Base-by-base conservation (phyloP, 192 early-diverging fungal species). In the Radiomyces spectabilis region DNA sequence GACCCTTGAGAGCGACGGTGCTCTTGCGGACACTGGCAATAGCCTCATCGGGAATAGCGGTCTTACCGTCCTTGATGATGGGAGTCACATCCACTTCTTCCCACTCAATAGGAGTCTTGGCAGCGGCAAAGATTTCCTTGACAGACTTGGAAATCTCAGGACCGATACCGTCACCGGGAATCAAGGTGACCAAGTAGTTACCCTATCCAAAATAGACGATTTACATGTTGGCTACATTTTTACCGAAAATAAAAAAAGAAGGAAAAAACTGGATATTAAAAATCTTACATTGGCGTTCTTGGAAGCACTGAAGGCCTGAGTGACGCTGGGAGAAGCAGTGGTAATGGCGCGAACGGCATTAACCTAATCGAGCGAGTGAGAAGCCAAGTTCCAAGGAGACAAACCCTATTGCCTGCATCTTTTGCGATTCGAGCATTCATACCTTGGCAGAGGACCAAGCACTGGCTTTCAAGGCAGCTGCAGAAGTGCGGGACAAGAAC, bases 1-100 rank as follows among this genome's bases (percentile, higher is more conserved):
- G 96, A 55, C 87, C 92, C 78, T 98, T 98, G 65, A 98, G 80
- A 44, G 96, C 96, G 41, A 98, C 85, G 64, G 92, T 98, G 78
- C 94, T 97, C 65, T 85, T 89, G 72, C 88, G 88, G 65, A 98
- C 86, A 44, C 92, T 95, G 64, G 82, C 56, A 57, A 90, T 73
- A 19, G 94, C 93, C 30, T 91, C 89, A 61, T 95, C 87, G 21
- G 94, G 94, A 53, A 97, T 97, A 56, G 83, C 83, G 25, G 91
- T 94, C 79, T 88, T 87, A 40, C 94, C 94, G 66, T 95, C 85
- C 68, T 84, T 85, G 55, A 97, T 65, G 31, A 94, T 76, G 8
- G 95, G 95, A 51, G 92, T 94, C 21, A 97, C 96, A 69, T 91
- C 85, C 13, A 90, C 93, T 37, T 82, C 76, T 74, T 98, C 96